These are phyloP conservation scores for Xylariaceae sp. DNA, from an alignment of 2,329 filamentous ascomycete species.

Conservation along the genomic window DNA sequence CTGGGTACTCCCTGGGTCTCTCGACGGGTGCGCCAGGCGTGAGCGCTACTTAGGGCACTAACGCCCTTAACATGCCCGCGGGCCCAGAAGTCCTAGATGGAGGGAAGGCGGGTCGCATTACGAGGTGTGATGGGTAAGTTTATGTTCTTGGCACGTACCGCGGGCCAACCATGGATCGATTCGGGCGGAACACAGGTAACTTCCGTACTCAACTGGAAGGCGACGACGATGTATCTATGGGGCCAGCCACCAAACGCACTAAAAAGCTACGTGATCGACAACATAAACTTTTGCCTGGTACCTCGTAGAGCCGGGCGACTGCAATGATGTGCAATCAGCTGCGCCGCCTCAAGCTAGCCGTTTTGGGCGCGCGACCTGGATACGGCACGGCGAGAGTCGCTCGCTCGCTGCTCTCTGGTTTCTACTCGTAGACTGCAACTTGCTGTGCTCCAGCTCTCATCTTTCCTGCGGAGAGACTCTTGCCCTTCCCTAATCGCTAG, in stretches of 20 bases:
- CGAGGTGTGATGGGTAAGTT: too few species aligned
- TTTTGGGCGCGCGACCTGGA: conserved; percentile 7
- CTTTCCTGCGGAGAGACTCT: too few species aligned
- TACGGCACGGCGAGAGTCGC: neutral
- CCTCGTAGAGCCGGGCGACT: conserved; percentile 19
- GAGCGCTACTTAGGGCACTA: conserved; percentile 18
- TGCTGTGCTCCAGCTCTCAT: too few species aligned
- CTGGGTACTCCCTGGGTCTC: neutral
- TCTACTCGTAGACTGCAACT: neutral
- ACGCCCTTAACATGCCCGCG: conserved; percentile 14
- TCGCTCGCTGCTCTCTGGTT: neutral
- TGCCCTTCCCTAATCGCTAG: too few species aligned
- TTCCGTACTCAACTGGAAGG: too few species aligned
- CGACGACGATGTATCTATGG: too few species aligned
- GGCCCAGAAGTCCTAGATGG: conserved; percentile 24
- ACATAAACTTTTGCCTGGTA: too few species aligned
- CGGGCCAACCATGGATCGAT: too few species aligned
- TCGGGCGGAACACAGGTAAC: too few species aligned
- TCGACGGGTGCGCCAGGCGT: neutral
- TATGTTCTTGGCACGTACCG: too few species aligned
- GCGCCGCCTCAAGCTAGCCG: conserved; percentile 28
- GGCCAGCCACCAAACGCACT: too few species aligned
- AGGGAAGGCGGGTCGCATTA: conserved; percentile 17
- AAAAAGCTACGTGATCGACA: too few species aligned
- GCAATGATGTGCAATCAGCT: conserved; percentile 17